Evolutionary conservation across 495 filamentous ascomycete species (phyloP), one percentile per base, ranked within the genome.

Genomic region (Tuber microsphaerosporum): DNA sequence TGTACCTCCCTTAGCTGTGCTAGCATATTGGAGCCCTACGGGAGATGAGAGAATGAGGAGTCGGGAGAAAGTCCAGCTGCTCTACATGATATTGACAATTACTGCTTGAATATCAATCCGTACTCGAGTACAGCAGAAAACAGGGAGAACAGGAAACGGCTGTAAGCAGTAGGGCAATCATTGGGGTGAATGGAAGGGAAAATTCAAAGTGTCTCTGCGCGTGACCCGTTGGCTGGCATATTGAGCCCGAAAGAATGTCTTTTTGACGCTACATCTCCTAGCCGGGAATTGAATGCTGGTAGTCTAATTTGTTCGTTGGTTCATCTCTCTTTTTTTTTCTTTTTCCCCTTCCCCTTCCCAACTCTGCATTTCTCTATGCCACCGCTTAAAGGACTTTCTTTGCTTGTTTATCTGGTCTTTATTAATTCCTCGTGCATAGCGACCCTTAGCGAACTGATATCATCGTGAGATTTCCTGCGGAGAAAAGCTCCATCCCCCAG

Each of bases 361-460:
- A 5, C 56, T 17, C 6, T 3, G 26, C 56, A 65, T 65, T 7
- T 16, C 14, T 31, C 56, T 14, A 19, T 34, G 14, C 14, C n/a
- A 26, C 56, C 26, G 56, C 26, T 65, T 65, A 34, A 65, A 34
- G 34, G 56, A 14, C 56, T 34, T 31, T 65, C 16, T 65, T 34
- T 65, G 56, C 14, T 17, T 65, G 56, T 34, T 34, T 34, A 31
- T 31, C 51, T 61, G 26, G 51, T 31, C 22, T 10, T 22, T 48
- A 19, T 65, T 19, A 65, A 65, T 65, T 65, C 31, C 26, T 65
- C 56, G 12, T 65, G 56, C 56, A 65, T 65, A 34, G 56, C 56
- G 56, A 26, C 56, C 56, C 56, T 34, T 34, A 31, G n/a, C 56
- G 56, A 61, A 61, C n/a, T 65, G 56, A 65, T 65, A 65, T 65